Conservation (phyloP, 345 rosid species). For the Eucalyptus tenuipes region DNA sequence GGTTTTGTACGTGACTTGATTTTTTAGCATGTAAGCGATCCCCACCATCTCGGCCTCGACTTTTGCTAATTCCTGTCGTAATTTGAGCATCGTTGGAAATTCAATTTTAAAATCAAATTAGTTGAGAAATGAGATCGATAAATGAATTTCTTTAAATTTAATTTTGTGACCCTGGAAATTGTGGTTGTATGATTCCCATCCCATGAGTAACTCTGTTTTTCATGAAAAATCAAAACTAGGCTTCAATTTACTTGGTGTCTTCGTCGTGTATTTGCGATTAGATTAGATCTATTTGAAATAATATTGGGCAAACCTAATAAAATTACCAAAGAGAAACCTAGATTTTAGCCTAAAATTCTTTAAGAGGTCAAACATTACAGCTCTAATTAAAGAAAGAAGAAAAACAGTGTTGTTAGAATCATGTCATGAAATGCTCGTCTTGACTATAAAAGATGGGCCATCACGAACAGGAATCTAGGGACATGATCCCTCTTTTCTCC, state of each 20-base stretch:
- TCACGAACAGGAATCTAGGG: background rate
- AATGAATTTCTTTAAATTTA: too few relatives aligned
- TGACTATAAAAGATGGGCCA: background rate
- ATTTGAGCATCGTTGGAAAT: accelerated
- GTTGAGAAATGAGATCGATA: accelerated
- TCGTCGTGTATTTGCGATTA: accelerated
- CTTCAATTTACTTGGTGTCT: background rate
- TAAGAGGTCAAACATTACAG: background rate
- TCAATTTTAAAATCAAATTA: background rate
- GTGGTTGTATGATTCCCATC: background rate
- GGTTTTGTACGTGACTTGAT: background rate
- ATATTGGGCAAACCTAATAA: background rate
- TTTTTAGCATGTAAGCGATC: background rate
- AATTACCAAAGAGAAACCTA: background rate
- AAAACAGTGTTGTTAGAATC: background rate
- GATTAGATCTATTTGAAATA: background rate
- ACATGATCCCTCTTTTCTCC: background rate
- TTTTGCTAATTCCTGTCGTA: background rate
- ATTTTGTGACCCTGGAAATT: background rate
- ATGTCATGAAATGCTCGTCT: background rate
- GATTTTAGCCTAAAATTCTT: background rate
- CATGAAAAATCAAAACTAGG: accelerated
- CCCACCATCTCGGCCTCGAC: background rate
- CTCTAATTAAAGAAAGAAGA: background rate
- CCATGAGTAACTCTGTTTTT: background rate